These are phyloP conservation scores for Chimonanthus salicifolius DNA, from an alignment of 164 flowering plant genomes.

Conservation along the genomic window DNA sequence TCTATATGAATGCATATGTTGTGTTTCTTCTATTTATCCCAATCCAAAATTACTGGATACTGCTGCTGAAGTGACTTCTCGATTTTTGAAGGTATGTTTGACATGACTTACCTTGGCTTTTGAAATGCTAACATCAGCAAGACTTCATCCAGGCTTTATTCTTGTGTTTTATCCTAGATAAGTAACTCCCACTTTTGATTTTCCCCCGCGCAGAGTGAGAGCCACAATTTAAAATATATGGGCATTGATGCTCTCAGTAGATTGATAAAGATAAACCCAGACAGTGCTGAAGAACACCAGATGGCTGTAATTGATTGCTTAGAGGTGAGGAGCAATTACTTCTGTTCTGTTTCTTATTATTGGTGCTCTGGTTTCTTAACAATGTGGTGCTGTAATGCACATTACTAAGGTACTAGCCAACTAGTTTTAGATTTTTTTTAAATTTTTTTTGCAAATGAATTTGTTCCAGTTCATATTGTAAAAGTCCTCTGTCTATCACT, in stretches of 20 bases:
- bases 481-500: too few relatives aligned
- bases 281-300: constrained; percentile 95
- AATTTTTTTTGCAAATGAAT: too few relatives aligned
- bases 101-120: background rate
- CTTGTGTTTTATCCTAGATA: background rate
- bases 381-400: too few relatives aligned
- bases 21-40: constrained; percentile 80
- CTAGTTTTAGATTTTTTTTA: too few relatives aligned
- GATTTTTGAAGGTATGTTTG: constrained; percentile 73
- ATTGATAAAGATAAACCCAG: constrained; percentile 84
- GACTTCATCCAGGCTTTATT: background rate
- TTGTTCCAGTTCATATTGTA: too few relatives aligned
- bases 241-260: constrained; percentile 96
- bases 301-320: constrained; percentile 97
- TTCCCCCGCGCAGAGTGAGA: constrained; percentile 65
- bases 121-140: background rate
- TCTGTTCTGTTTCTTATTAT: background rate
- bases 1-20: constrained; percentile 86
- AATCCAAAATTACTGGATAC: constrained; percentile 76
- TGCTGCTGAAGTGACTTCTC: constrained; percentile 88
- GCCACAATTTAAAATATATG: constrained; percentile 91
- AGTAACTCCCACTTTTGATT: background rate
- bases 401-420: too few relatives aligned
- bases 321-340: constrained; percentile 57
- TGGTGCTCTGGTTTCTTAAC: too few relatives aligned